Evolutionary conservation across 331 rosid species (phyloP).

Genomic region (Quercus phellos): DNA sequence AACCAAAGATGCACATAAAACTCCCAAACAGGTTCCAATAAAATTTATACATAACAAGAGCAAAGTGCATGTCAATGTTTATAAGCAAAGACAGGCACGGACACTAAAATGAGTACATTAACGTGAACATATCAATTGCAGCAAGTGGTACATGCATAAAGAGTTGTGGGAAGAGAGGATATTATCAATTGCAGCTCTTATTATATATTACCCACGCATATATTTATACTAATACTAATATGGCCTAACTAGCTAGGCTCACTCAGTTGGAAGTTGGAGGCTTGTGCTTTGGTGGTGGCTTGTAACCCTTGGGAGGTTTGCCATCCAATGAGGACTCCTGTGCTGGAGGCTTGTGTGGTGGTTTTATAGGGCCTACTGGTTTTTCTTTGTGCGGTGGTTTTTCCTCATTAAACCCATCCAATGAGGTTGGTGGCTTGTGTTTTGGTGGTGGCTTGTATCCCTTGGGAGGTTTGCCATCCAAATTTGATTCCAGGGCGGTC

Average conservation of each 20-base stretch:
- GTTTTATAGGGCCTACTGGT: neutral
- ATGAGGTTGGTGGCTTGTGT: conserved; percentile 3
- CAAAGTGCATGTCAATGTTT: neutral
- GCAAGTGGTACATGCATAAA: neutral
- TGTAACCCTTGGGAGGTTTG: neutral
- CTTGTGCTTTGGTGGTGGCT: neutral
- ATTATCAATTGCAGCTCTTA: neutral
- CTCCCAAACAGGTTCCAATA: neutral
- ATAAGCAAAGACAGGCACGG: neutral
- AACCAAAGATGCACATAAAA: neutral
- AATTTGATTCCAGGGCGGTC: neutral
- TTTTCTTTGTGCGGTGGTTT: neutral
- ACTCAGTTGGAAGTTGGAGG: neutral
- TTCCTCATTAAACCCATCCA: neutral
- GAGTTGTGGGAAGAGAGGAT: neutral
- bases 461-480: neutral
- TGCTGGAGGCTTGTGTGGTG: neutral
- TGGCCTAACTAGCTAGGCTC: neutral
- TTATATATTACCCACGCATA: neutral
- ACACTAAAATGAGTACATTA: neutral
- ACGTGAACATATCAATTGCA: neutral
- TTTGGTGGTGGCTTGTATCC: neutral
- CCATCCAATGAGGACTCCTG: neutral
- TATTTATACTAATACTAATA: neutral
- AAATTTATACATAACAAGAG: neutral